phyloP scores from a whole-genome alignment of 106 monocot genomes.

The Triglochin maritima region DNA sequence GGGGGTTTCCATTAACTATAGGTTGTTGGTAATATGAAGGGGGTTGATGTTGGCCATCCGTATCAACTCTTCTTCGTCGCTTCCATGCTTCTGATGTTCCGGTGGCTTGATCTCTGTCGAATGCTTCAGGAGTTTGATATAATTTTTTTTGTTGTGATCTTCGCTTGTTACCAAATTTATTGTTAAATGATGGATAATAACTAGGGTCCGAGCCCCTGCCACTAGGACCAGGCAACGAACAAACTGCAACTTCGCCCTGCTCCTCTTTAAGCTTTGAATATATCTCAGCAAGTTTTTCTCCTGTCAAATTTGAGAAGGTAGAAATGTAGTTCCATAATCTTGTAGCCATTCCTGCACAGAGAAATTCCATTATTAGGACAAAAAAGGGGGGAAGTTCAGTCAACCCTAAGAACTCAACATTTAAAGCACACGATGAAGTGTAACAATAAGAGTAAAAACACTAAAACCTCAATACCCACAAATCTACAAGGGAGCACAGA shows the following conservation, averaged over 20 bases:
- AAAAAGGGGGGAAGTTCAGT: background rate
- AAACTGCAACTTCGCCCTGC: conserved; percentile 44
- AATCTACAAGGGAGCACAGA: background rate
- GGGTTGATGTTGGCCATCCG: conserved; percentile 13
- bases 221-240: conserved; percentile 22
- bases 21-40: conserved; percentile 24
- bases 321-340: conserved; percentile 97
- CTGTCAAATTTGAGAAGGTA: conserved; percentile 78
- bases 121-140: conserved; percentile 26
- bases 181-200: conserved; percentile 16
- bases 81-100: conserved; percentile 88
- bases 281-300: conserved; percentile 67
- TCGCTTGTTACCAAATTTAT: conserved; percentile 28
- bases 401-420: background rate
- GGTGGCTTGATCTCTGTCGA: conserved; percentile 28
- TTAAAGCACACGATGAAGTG: background rate
- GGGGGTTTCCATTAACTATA: conserved; percentile 28
- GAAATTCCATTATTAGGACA: background rate
- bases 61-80: conserved; percentile 56
- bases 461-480: background rate
- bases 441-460: background rate
- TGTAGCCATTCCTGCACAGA: conserved; percentile 58
- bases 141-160: conserved; percentile 24
- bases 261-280: conserved; percentile 91
- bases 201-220: conserved; percentile 25